Evolutionary conservation across 1,284 basidiomycete genomes (phyloP), one percentile per base, ranked within the genome.

Genomic region (Golubevia sp.): DNA sequence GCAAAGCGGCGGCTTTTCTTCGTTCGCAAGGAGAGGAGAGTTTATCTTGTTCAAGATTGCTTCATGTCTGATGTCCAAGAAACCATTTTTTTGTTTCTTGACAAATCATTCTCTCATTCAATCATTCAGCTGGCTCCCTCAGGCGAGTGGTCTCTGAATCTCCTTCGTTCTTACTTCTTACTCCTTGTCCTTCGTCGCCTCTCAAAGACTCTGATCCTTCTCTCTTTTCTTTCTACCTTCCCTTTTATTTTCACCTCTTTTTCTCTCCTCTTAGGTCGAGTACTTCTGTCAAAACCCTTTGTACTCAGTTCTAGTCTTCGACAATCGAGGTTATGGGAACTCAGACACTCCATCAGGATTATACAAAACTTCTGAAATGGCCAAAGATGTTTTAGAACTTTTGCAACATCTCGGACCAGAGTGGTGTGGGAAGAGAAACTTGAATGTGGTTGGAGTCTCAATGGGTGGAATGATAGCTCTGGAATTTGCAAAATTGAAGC

Each of bases 381-480:
- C 77, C 5, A 25, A 56, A 34, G 80, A 83, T 58, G 66, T 74
- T 15, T 64, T 80, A 30, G 74, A 79, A 8, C 56, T 83, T 50
- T 51, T 76, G 25, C 67, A 81, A 25, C 49, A 72, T 34, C 56
- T 82, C 6, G 73, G 71, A 44, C 38, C 38, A 44, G 38, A 44
- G 2, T 82, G 79, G 80, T 72, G 64, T 11, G 61, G 67, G 23
- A 58, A 72, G 49, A 57, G 61, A 27, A 65, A 61, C 23, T 60
- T 83, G 0, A 69, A 83, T 51, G 55, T 83, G 2, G 72, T 70
- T 4, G 80, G 80, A 23, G 77, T 83, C 2, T 77, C 74, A 38
- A 83, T 83, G 80, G 80, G 80, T 20, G 80, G 80, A n/a, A 83
- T 83, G 80, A 82, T 83, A 34, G 62, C 68, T 4, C 56, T 83